Evolutionary conservation across 352 stramenopile species (phyloP).

Genomic region (Lagenidium sp.): DNA sequence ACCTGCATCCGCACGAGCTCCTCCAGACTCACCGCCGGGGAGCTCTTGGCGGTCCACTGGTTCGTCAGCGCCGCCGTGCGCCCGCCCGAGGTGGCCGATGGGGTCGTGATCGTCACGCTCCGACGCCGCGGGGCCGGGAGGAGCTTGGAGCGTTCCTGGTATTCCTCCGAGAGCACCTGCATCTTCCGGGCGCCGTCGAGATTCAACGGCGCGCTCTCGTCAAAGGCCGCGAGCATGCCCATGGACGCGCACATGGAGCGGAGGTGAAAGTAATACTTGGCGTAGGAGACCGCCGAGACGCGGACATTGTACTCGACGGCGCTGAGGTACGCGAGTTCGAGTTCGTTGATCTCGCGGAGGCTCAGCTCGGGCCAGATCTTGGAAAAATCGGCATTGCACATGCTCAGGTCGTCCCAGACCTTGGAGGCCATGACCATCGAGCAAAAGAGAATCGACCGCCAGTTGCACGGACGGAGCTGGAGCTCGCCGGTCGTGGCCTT

Average conservation of each 20-base stretch:
- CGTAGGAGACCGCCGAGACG: constrained; percentile 80
- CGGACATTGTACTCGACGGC: constrained; percentile 88
- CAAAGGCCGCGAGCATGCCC: constrained; percentile 62
- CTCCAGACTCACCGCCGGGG: constrained; percentile 62
- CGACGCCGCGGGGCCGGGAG: constrained; percentile 59
- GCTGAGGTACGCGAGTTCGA: constrained; percentile 91
- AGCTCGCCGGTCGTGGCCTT: constrained; percentile 81
- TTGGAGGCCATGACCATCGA: constrained; percentile 96
- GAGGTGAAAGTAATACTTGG: constrained; percentile 97
- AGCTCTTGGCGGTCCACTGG: constrained; percentile 27
- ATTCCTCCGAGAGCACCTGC: constrained; percentile 83
- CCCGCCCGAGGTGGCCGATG: constrained; percentile 21
- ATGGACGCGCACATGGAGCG: constrained; percentile 92
- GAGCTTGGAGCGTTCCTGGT: constrained; percentile 77
- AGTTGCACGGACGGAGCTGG: constrained; percentile 84
- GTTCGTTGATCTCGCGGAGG: constrained; percentile 92
- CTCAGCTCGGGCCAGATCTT: constrained; percentile 90
- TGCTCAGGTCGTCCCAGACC: constrained; percentile 96
- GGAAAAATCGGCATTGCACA: constrained; percentile 97
- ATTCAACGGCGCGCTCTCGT: constrained; percentile 71
- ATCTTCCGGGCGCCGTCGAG: constrained; percentile 80
- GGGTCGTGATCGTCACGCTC: constrained; percentile 67
- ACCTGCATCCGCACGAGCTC: constrained; percentile 82
- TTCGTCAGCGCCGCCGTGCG: constrained; percentile 11
- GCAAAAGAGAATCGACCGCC: constrained; percentile 92